These are phyloP conservation scores for Fusarium zealandicum DNA, from an alignment of 2,329 filamentous ascomycete genomes.

Conservation along the genomic window DNA sequence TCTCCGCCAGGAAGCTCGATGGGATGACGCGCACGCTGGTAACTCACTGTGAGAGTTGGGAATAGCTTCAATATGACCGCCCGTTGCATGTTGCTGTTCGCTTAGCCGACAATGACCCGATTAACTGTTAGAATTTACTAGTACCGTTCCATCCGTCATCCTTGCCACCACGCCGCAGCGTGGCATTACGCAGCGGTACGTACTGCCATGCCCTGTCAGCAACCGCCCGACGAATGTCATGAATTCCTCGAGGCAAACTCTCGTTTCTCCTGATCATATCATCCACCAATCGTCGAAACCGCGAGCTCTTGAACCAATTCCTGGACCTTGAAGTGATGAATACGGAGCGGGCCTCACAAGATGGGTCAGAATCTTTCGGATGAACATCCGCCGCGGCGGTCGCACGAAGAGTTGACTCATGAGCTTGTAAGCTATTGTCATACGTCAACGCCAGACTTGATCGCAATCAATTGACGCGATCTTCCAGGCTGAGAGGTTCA, in stretches of 20 bases:
- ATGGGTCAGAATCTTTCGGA: constrained; percentile 63
- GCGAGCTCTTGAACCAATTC: neutral
- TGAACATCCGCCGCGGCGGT: constrained; percentile 52
- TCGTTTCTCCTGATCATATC: constrained; percentile 24
- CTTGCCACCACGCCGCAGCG: constrained; percentile 2
- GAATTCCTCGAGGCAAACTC: constrained; percentile 30
- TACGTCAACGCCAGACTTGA: constrained; percentile 9
- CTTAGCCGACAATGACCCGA: constrained; percentile 9
- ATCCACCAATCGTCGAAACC: constrained; percentile 7
- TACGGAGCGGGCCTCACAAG: constrained; percentile 35
- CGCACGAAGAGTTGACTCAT: constrained; percentile 59
- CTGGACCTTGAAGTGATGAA: constrained; percentile 33
- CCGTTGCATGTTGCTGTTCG: neutral
- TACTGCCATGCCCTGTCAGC: constrained; percentile 33
- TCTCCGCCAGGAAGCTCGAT: too few species aligned
- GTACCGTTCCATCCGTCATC: neutral
- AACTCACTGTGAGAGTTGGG: constrained; percentile 1
- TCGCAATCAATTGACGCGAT: constrained; percentile 15
- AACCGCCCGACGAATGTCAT: constrained; percentile 35
- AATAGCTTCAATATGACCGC: constrained; percentile 19
- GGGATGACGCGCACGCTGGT: too few species aligned
- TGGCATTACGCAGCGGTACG: constrained; percentile 35
- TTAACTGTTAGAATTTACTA: constrained; percentile 12
- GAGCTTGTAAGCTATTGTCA: constrained; percentile 54
- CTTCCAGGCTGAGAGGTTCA: constrained; percentile 66